Evolutionary conservation across 495 filamentous ascomycete species (phyloP).

Genomic region (Podospora sp.): DNA sequence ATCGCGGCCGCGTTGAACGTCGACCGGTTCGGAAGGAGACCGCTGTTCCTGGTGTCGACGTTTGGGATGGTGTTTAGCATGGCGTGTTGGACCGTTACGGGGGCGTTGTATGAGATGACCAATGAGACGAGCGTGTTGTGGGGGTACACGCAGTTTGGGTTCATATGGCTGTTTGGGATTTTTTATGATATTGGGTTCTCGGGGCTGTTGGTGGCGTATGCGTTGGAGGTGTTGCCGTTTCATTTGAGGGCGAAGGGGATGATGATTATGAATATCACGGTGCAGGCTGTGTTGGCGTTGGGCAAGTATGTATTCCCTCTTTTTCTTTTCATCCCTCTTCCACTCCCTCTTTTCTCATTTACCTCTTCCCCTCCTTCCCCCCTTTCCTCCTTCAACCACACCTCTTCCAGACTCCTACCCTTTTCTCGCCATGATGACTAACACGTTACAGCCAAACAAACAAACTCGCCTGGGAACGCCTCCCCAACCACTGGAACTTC

Average conservation of each 20-base stretch:
- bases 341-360: too few relatives aligned
- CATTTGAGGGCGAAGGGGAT: constrained; percentile 71
- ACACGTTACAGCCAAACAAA: constrained; percentile 56
- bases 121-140: constrained; percentile 42
- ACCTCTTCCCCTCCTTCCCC: too few relatives aligned
- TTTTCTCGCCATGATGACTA: constrained; percentile 10
- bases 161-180: constrained; percentile 64
- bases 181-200: constrained; percentile 65
- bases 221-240: constrained; percentile 69
- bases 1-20: constrained; percentile 58
- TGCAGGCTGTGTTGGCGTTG: constrained; percentile 62
- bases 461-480: constrained; percentile 59
- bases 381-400: too few relatives aligned
- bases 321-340: too few relatives aligned
- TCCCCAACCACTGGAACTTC: constrained; percentile 62
- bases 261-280: constrained; percentile 64
- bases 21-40: constrained; percentile 59
- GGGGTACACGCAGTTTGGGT: constrained; percentile 57
- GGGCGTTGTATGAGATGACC: constrained; percentile 55
- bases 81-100: constrained; percentile 58
- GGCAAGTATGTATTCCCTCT: constrained; percentile 56
- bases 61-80: constrained; percentile 55
- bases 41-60: constrained; percentile 57
- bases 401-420: background rate
- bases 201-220: constrained; percentile 65